Evolutionary conservation across 1,284 basidiomycete genomes (phyloP).

Genomic region (Trichosporon sp.): DNA sequence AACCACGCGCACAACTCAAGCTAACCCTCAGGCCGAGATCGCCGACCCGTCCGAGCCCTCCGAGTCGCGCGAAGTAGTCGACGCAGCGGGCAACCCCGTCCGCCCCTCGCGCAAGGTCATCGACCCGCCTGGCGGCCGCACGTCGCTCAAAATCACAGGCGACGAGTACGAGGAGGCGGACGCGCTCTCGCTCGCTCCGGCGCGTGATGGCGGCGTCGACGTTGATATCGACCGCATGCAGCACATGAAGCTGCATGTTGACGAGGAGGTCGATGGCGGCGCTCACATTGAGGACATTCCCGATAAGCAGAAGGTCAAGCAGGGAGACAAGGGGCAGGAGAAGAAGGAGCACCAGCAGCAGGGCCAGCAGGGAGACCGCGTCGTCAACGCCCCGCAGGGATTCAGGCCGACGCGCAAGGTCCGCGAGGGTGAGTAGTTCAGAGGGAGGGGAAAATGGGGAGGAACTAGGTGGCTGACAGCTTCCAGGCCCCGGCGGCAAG

Average conservation of each 20-base stretch:
- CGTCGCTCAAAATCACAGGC: slow-evolving; percentile 35
- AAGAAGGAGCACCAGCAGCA: not conserved
- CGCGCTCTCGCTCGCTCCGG: slow-evolving; percentile 44
- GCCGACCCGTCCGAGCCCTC: slow-evolving; percentile 39
- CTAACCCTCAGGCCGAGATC: slow-evolving; percentile 41
- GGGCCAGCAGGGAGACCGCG: slow-evolving; percentile 9
- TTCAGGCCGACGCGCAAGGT: slow-evolving; percentile 46
- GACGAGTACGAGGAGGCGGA: slow-evolving; percentile 46
- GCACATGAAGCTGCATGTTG: slow-evolving; percentile 41
- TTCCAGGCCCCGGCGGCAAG: slow-evolving; percentile 43
- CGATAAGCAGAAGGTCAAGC: not conserved
- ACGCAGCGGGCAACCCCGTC: slow-evolving; percentile 28
- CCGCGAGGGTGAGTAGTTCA: slow-evolving; percentile 37
- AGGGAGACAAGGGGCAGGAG: not conserved
- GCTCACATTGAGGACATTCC: slow-evolving; percentile 34
- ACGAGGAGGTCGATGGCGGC: slow-evolving; percentile 37
- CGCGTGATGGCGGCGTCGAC: slow-evolving; percentile 39
- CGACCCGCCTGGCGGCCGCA: slow-evolving; percentile 44
- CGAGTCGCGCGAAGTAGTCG: slow-evolving; percentile 30
- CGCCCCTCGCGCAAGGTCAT: slow-evolving; percentile 45
- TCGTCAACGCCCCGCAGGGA: slow-evolving; percentile 35
- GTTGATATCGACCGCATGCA: slow-evolving; percentile 43
- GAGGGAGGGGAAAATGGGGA: no score
- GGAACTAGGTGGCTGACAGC: no score
- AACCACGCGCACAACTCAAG: not conserved